Evolutionary conservation across 495 filamentous ascomycete genomes (phyloP), one percentile per base, ranked within the genome.

Genomic region (Penicillium antarcticum): DNA sequence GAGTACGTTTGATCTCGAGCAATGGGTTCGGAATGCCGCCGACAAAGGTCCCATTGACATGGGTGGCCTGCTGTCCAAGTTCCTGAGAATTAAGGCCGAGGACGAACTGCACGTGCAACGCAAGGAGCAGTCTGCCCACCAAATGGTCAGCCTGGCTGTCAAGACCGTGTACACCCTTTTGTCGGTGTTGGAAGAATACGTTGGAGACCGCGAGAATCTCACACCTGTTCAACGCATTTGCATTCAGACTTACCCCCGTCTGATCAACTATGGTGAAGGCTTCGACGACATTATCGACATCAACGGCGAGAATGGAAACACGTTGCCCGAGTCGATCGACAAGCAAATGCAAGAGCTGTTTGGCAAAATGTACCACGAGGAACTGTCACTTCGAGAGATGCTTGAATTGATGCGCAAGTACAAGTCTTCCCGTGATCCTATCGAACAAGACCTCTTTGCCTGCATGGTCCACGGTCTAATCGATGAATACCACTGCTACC

Each of bases 391-490:
- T 42, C 79, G 87, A 24, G 80, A 87, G 49, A 83, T 97, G 58
- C 82, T 97, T 48, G 82, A 88, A 48, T 79, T 87, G 40, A 84
- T 99, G 56, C 82, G 87, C 53, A 75, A 78, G 36, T 92, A 94
- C 71, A 97, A 97, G 70, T 81, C 80, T 33, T 97, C 95, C 0
- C 79, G 81, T 19, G 87, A 94, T 45, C 82, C 89, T 2, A 72
- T 81, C 12, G 90, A 96, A 45, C 91, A 96, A 65, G 94, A 99
- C 60, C 76, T 96, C 4, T 99, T 97, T 65, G 89, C 92, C 11
- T 96, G 92, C 69, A 97, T 99, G 94, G 91, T 99, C 26, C 92
- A 96, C 58, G 94, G 94, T 0, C 77, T 99, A 8, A 96, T 97
- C 57, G 94, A 99, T 57, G 94, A 99, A 69, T 99, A 97, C 64